A percentile compares a stretch with the other conserved stretches of the same genome.
Evolutionary conservation across 169 alveolate species (phyloP).

Genomic region (Eimeria maxima): DNA sequence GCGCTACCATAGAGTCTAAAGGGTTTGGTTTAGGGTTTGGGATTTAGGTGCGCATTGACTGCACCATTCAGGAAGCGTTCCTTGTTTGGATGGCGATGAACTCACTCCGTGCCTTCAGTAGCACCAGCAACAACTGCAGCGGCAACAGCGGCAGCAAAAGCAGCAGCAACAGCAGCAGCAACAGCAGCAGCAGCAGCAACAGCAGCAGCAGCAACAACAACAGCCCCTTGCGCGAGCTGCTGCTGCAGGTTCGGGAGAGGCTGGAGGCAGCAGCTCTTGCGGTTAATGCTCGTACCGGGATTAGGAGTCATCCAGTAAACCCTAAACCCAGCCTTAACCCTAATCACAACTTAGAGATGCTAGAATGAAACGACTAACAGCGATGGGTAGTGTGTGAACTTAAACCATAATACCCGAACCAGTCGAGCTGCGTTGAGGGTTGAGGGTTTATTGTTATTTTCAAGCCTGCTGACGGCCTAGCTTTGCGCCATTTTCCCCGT

Average conservation of each 20-base stretch:
- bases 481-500: neutral
- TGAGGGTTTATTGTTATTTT: neutral
- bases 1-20: neutral
- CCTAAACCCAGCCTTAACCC: slow-evolving; percentile 17
- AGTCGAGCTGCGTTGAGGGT: neutral
- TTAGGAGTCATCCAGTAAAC: slow-evolving; percentile 4
- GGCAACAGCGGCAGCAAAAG: neutral
- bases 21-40: neutral
- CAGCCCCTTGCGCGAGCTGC: slow-evolving; percentile 37
- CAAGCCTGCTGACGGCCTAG: neutral
- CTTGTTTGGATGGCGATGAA: slow-evolving; percentile 35
- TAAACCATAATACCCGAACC: neutral
- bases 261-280: slow-evolving; percentile 37
- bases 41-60: neutral
- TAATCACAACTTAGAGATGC: neutral
- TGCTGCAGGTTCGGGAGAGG: slow-evolving; percentile 35
- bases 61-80: neutral
- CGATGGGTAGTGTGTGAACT: neutral
- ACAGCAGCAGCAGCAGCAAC: slow-evolving; percentile 6
- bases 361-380: neutral
- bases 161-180: slow-evolving; percentile 7
- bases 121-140: slow-evolving; percentile 42
- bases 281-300: slow-evolving; percentile 3
- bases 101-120: slow-evolving; percentile 24
- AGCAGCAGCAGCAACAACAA: slow-evolving; percentile 27